Base-by-base conservation (phyloP, 1,284 basidiomycete genomes). In the Salmacisia buchloeana region DNA sequence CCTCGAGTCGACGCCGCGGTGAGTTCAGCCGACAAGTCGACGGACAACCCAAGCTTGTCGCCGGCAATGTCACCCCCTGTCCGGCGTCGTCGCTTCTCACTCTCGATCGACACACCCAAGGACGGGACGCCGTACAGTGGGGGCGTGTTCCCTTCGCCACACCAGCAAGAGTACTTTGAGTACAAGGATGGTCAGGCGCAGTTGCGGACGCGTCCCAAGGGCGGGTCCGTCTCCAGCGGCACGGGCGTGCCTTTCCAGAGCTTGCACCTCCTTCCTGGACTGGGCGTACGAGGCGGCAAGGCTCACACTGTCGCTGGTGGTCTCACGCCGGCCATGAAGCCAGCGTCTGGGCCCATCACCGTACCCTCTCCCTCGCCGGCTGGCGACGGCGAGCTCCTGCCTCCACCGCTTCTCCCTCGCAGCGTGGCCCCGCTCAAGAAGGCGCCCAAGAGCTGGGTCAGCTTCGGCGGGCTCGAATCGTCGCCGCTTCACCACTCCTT, bases 221-320 rank as follows among this genome's bases (percentile, higher is more conserved):
- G 46, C 46, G 46, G 46, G 9, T 52, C 46, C 9, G 46, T 52
- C 6, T 52, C 46, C 7, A 52, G 46, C 23, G 46, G 46, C 7
- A 13, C 46, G 7, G 46, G 46, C 7, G 46, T 52, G 15, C 46
- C 46, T 27, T 52, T 52, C 23, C 46, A 52, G 29, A 18, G 46
- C 29, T 25, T 52, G 15, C 21, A 27, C 4, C 25, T 52, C 23
- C 46, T 52, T 18, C 46, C 46, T 27, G 46, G 46, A 13, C 15
- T 52, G 18, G 46, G 46, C 9, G 46, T 27, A 5, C 46, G 29
- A 27, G 23, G 46, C 2, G 46, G 46, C 46, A 52, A 52, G 46
- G 46, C 46, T 5, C 46, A 52, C 18, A 52, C 46, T 1, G 46
- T 52, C 46, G 46, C 46, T 27, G 46, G 46, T 52, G 46, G 46